Conservation (phyloP, 805 yeast genomes). For the Ogataea ramenticola region DNA sequence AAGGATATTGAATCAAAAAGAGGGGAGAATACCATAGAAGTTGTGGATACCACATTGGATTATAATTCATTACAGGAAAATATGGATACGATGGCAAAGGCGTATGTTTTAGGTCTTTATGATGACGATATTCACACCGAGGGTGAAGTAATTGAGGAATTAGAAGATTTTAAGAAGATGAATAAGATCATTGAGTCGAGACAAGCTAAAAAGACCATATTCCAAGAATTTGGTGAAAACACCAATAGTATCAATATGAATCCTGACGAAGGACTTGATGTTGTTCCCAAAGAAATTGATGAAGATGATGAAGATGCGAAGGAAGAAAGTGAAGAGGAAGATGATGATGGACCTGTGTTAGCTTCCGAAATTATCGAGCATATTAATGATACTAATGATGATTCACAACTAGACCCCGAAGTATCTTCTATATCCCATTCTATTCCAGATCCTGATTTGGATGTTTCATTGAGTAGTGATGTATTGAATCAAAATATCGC, state of each 20-base stretch:
- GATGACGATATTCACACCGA: conserved; percentile 52
- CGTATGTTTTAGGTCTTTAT: conserved; percentile 51
- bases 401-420: conserved; percentile 16
- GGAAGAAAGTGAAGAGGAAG: conserved; percentile 25
- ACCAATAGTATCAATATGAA: conserved; percentile 6
- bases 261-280: conserved; percentile 14
- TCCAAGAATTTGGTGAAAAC: conserved; percentile 6
- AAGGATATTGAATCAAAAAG: not conserved
- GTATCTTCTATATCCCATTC: conserved; percentile 6
- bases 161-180: conserved; percentile 47
- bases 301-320: conserved; percentile 28
- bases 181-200: conserved; percentile 39
- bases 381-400: conserved; percentile 22
- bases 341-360: conserved; percentile 32
- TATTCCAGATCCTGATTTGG: conserved; percentile 20
- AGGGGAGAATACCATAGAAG: conserved; percentile 4
- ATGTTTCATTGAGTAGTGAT: conserved; percentile 22
- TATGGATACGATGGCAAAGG: conserved; percentile 52
- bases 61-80: conserved; percentile 35
- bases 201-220: conserved; percentile 7
- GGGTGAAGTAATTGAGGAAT: conserved; percentile 47
- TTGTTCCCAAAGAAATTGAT: conserved; percentile 22
- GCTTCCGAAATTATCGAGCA: conserved; percentile 38
- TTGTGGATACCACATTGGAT: conserved; percentile 30
- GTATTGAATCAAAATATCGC: conserved; percentile 41